Evolutionary conservation across 306 rosid genomes (phyloP).

Genomic region (Biancaea sappan): DNA sequence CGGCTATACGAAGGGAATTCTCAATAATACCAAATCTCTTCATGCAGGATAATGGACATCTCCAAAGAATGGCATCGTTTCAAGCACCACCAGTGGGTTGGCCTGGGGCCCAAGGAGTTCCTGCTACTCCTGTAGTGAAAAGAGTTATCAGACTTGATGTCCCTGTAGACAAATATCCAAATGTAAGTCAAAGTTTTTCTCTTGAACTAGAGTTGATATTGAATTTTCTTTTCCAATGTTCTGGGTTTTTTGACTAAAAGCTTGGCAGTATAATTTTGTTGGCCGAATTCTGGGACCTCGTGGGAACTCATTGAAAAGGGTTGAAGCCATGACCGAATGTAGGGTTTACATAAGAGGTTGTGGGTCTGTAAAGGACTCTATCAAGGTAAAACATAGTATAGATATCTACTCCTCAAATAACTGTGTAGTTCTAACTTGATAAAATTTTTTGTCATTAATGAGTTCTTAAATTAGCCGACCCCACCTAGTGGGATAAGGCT

Average conservation of each 20-base stretch:
- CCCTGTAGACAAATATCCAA: conserved; percentile 87
- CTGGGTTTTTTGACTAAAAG: conserved; percentile 37
- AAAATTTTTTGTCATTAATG: background rate
- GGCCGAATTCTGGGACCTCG: conserved; percentile 96
- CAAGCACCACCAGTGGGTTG: conserved; percentile 70
- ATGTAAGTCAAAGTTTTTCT: conserved; percentile 52
- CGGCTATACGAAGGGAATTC: conserved; percentile 13
- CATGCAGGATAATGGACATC: conserved; percentile 68
- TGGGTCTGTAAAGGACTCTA: conserved; percentile 89
- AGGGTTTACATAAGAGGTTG: conserved; percentile 91
- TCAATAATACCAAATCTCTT: conserved; percentile 27
- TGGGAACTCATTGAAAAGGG: conserved; percentile 91
- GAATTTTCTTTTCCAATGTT: conserved; percentile 30
- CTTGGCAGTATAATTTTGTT: conserved; percentile 88
- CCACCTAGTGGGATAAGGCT: too few relatives aligned
- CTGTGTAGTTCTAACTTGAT: conserved; percentile 13
- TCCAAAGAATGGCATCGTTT: conserved; percentile 59
- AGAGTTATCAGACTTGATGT: conserved; percentile 85
- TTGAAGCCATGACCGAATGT: conserved; percentile 90
- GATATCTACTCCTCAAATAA: conserved; percentile 13
- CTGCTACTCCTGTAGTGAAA: conserved; percentile 71
- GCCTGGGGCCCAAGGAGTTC: conserved; percentile 79
- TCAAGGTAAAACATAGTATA: conserved; percentile 59
- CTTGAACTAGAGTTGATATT: conserved; percentile 12
- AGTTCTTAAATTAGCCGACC: too few relatives aligned